These are phyloP conservation scores for Euphorbia corollata DNA, from an alignment of 441 rosid genomes.

Conservation along the genomic window DNA sequence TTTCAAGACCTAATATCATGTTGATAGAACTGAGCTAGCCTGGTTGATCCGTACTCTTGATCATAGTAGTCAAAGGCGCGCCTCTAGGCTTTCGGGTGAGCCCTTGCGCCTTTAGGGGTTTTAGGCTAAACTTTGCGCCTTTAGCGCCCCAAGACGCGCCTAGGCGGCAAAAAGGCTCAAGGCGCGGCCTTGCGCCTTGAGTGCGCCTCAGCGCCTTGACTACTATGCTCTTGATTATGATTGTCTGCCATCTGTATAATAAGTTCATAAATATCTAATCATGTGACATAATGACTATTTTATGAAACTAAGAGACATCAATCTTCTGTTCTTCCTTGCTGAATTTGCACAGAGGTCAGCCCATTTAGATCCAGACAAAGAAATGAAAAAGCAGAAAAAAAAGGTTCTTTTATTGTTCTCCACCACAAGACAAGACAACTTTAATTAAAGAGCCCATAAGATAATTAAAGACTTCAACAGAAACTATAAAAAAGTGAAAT, in stretches of 20 bases:
- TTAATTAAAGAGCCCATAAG: background rate
- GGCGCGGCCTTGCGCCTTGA: too few relatives aligned
- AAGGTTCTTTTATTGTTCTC: background rate
- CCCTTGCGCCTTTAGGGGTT: too few relatives aligned
- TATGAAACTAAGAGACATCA: background rate
- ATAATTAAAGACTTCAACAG: background rate
- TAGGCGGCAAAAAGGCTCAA: too few relatives aligned
- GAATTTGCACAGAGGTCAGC: background rate
- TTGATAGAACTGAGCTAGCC: background rate
- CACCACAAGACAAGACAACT: background rate
- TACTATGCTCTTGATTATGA: background rate
- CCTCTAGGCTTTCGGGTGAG: too few relatives aligned
- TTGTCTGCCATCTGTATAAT: background rate
- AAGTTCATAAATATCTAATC: background rate
- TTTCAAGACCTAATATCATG: background rate
- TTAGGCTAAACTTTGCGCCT: too few relatives aligned
- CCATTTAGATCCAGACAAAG: background rate
- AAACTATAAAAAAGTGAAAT: background rate
- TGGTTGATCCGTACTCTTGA: conserved; percentile 10
- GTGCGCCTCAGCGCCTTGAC: too few relatives aligned
- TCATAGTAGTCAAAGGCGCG: too few relatives aligned
- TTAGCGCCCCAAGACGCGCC: too few relatives aligned
- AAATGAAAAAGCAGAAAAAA: background rate
- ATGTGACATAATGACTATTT: background rate
- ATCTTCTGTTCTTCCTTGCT: conserved; percentile 1